Conservation (phyloP, 2,329 filamentous ascomycete species). For the Periconia sp. region DNA sequence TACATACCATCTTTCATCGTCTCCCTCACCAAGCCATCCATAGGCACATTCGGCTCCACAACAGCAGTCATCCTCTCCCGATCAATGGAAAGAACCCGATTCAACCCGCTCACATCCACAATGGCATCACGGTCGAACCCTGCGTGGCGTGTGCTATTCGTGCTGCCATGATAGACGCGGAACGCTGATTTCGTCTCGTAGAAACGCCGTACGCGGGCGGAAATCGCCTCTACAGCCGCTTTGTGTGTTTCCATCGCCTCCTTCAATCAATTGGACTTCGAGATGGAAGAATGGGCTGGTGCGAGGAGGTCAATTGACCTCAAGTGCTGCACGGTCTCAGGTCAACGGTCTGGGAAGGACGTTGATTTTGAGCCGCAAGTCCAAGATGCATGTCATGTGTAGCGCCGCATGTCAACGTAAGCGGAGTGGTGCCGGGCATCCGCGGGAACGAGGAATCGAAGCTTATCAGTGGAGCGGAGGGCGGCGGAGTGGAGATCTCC, state of each 20-base stretch:
- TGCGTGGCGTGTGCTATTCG: slow-evolving; percentile 69
- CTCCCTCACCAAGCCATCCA: slow-evolving; percentile 63
- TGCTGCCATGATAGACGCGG: slow-evolving; percentile 70
- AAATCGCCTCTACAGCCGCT: slow-evolving; percentile 22
- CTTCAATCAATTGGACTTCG: no score
- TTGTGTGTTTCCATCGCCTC: slow-evolving; percentile 25
- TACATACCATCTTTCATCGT: slow-evolving; percentile 52
- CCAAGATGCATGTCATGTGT: no score
- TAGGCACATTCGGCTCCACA: slow-evolving; percentile 70
- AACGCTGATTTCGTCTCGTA: slow-evolving; percentile 30
- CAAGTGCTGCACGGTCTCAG: no score
- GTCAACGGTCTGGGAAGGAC: no score
- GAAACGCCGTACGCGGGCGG: slow-evolving; percentile 25
- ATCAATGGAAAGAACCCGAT: slow-evolving; percentile 64
- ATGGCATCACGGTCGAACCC: slow-evolving; percentile 41
- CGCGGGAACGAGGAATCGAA: no score
- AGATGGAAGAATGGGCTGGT: no score
- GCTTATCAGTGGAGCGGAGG: no score
- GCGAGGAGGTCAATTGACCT: no score
- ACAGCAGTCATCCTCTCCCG: slow-evolving; percentile 54
- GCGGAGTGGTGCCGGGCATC: no score
- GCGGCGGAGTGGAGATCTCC: no score
- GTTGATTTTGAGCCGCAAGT: no score
- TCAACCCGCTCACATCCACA: slow-evolving; percentile 67
- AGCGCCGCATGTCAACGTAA: no score